Conservation (phyloP, 2,329 filamentous ascomycete species). For the Cladobotryum protrusum region DNA sequence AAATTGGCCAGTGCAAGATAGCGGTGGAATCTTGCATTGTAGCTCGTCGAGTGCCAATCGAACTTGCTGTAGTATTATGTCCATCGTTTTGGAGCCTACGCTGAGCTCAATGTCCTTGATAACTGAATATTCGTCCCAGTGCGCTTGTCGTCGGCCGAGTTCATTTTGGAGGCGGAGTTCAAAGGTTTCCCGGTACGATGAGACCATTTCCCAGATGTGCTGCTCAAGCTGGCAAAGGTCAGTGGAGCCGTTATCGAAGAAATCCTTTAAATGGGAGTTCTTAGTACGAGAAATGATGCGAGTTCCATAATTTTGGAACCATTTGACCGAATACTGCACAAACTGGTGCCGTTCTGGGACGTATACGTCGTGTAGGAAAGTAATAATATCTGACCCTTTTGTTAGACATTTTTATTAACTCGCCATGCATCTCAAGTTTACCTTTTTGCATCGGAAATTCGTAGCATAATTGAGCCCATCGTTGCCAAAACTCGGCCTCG, state of each 20-base stretch:
- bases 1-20: not conserved
- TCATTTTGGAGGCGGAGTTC: not conserved
- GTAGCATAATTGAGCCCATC: conserved; percentile 1
- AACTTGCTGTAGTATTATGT: not conserved
- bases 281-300: conserved; percentile 1
- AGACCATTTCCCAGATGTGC: conserved; percentile 4
- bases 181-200: not conserved
- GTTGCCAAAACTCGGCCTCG: not conserved
- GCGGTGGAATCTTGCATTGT: not conserved
- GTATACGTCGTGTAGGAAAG: not conserved
- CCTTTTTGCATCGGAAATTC: conserved; percentile 1
- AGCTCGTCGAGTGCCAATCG: not conserved
- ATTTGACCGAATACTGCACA: not conserved
- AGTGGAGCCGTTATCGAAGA: conserved; percentile 1
- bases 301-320: conserved; percentile 1
- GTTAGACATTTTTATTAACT: not conserved
- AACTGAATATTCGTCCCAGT: conserved; percentile 1
- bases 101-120: not conserved
- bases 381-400: not conserved
- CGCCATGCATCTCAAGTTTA: not conserved
- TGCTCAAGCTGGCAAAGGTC: conserved; percentile 2
- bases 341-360: not conserved
- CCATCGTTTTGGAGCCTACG: not conserved
- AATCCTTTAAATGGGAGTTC: conserved; percentile 1
- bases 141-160: not conserved